A percentile compares a stretch with the other conserved stretches of the same genome.
phyloP scores from a whole-genome alignment of 2,329 filamentous ascomycete genomes.

The Albophoma yamanashiensis region DNA sequence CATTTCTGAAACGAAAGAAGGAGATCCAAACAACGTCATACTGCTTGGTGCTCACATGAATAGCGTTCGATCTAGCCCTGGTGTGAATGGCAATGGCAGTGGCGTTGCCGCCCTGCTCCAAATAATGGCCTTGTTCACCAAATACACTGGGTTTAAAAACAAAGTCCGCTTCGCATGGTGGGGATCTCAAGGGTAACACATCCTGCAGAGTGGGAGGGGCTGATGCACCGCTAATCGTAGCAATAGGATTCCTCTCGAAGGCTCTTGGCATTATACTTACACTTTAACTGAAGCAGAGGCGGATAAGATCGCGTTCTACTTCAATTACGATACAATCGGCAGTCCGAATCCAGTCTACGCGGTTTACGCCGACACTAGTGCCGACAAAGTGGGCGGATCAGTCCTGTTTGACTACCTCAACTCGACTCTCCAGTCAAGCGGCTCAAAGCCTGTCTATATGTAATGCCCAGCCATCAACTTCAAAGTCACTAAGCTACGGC shows the following conservation, averaged over 20 bases:
- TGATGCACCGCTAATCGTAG: not conserved
- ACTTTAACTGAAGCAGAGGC: constrained; percentile 24
- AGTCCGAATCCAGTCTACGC: constrained; percentile 26
- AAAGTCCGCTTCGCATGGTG: constrained; percentile 30
- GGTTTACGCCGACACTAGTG: constrained; percentile 28
- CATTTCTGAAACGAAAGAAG: constrained; percentile 28
- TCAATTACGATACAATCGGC: constrained; percentile 65
- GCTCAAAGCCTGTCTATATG: constrained; percentile 16
- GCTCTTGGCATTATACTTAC: constrained; percentile 28
- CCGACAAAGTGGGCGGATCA: constrained; percentile 11
- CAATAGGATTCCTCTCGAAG: constrained; percentile 22
- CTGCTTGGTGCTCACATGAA: constrained; percentile 30
- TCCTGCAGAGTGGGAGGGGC: not conserved
- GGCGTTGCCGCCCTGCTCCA: constrained; percentile 24
- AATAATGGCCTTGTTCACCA: constrained; percentile 21
- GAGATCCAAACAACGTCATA: constrained; percentile 26
- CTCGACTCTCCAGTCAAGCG: constrained; percentile 13
- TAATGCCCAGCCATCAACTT: constrained; percentile 3
- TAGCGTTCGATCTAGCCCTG: constrained; percentile 23
- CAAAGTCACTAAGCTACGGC: too few relatives aligned
- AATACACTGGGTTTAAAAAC: constrained; percentile 25
- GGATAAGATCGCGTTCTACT: constrained; percentile 52
- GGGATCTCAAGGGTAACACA: constrained; percentile 24
- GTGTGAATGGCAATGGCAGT: constrained; percentile 29
- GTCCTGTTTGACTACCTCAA: constrained; percentile 19